Conservation (phyloP, 345 rosid species). For the Hibiscus mutabilis region DNA sequence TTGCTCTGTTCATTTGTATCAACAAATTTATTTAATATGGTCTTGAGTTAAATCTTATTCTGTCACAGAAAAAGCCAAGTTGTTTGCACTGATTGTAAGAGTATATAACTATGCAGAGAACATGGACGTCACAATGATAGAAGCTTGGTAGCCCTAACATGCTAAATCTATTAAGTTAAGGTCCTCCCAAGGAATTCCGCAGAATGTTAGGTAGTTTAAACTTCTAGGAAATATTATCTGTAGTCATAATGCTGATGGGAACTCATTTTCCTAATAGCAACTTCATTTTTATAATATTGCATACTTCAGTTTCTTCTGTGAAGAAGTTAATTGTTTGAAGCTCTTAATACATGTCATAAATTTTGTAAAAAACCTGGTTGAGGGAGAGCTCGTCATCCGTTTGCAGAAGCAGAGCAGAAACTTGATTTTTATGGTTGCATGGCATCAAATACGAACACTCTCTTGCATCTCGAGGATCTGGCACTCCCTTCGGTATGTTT, state of each 20-base stretch:
- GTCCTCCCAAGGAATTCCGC: neutral
- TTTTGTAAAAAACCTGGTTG: neutral
- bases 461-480: slow-evolving; percentile 34
- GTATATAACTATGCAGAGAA: slow-evolving; percentile 5
- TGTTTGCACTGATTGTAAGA: neutral
- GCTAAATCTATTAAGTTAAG: slow-evolving; percentile 8
- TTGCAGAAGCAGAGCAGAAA: slow-evolving; percentile 1
- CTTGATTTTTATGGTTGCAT: slow-evolving; percentile 18
- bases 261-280: neutral
- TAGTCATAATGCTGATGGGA: slow-evolving; percentile 14
- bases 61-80: neutral
- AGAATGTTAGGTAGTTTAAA: slow-evolving; percentile 2
- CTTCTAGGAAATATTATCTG: neutral
- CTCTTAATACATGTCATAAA: neutral
- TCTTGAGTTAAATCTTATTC: slow-evolving; percentile 3
- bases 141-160: slow-evolving; percentile 23
- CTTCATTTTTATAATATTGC: neutral
- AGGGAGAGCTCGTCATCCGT: neutral
- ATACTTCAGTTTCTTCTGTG: neutral
- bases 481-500: slow-evolving; percentile 35
- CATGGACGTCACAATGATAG: slow-evolving; percentile 29
- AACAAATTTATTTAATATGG: neutral
- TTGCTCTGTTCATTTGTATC: neutral
- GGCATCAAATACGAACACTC: slow-evolving; percentile 19
- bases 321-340: neutral